Percentiles rank a stretch among this genome's conserved stretches.
These are phyloP conservation scores for Ophiocordyceps camponoti-saundersi DNA, from an alignment of 2,329 filamentous ascomycete species.

Conservation along the genomic window DNA sequence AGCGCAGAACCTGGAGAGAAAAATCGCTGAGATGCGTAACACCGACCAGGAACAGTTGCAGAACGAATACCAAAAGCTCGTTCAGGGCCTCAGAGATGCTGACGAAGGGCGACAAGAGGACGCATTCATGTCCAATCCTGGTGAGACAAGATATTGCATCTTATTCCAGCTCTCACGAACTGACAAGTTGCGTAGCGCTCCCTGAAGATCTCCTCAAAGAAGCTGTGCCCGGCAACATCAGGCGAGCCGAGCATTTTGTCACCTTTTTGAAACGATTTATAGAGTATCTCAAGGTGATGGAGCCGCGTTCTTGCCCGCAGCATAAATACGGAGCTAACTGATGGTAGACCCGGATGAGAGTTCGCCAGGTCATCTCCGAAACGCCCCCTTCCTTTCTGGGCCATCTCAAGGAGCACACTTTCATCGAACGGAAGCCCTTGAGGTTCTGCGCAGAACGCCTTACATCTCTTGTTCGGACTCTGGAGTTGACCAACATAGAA, in stretches of 20 bases:
- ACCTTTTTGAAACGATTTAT: conserved; percentile 92
- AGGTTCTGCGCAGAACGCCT: conserved; percentile 89
- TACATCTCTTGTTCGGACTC: conserved; percentile 82
- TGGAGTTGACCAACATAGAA: conserved; percentile 94
- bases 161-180: neutral
- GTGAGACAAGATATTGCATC: conserved; percentile 12
- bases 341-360: conserved; percentile 79
- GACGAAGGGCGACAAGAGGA: conserved; percentile 87
- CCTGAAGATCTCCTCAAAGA: conserved; percentile 91
- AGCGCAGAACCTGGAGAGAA: conserved; percentile 77
- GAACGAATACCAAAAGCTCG: conserved; percentile 87
- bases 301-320: neutral
- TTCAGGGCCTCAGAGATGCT: conserved; percentile 75
- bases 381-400: conserved; percentile 86
- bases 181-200: conserved; percentile 36
- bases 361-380: conserved; percentile 91
- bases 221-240: conserved; percentile 90
- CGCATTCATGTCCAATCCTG: conserved; percentile 89
- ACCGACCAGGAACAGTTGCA: conserved; percentile 89
- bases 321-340: neutral
- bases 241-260: conserved; percentile 89
- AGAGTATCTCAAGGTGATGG: conserved; percentile 65
- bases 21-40: conserved; percentile 88
- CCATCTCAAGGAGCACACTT: conserved; percentile 88
- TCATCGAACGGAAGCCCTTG: conserved; percentile 91